A percentile compares a stretch with the other conserved stretches of the same genome.
Conservation (phyloP, 179 eudicot genomes). For the Dionaea muscipula region DNA sequence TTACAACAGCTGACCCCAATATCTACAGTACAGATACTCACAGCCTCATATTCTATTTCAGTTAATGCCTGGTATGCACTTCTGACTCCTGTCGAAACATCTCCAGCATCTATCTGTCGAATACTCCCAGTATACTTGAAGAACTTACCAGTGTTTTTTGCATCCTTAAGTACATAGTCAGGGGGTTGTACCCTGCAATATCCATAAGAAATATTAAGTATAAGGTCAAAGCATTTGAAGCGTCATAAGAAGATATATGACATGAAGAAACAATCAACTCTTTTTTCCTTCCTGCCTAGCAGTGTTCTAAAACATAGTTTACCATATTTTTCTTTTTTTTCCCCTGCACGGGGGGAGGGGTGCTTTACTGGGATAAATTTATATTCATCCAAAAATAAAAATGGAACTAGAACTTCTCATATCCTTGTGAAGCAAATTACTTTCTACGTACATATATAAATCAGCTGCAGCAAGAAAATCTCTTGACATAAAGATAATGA, state of each 20-base stretch:
- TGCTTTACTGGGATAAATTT: no score
- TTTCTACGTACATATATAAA: no score
- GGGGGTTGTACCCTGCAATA: conserved; percentile 86
- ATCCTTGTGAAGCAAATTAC: no score
- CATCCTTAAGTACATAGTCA: conserved; percentile 71
- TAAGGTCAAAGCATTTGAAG: not conserved
- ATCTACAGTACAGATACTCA: conserved; percentile 22
- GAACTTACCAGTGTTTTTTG: conserved; percentile 82
- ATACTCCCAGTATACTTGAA: conserved; percentile 71
- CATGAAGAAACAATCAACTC: not conserved
- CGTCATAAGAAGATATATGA: not conserved
- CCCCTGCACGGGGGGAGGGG: no score
- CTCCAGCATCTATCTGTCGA: conserved; percentile 34
- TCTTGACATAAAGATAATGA: no score
- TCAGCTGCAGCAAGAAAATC: no score
- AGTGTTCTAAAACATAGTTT: no score
- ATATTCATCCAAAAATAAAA: no score
- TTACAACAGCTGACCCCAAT: no score
- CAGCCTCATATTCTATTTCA: conserved; percentile 87
- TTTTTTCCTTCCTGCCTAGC: no score
- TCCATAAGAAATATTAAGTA: not conserved
- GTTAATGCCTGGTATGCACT: conserved; percentile 59
- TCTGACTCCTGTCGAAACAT: conserved; percentile 24
- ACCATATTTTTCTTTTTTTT: no score
- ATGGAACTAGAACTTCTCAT: no score